Base-by-base conservation (phyloP, 768 basidiomycete genomes). In the Paxillus ammoniavirescens region DNA sequence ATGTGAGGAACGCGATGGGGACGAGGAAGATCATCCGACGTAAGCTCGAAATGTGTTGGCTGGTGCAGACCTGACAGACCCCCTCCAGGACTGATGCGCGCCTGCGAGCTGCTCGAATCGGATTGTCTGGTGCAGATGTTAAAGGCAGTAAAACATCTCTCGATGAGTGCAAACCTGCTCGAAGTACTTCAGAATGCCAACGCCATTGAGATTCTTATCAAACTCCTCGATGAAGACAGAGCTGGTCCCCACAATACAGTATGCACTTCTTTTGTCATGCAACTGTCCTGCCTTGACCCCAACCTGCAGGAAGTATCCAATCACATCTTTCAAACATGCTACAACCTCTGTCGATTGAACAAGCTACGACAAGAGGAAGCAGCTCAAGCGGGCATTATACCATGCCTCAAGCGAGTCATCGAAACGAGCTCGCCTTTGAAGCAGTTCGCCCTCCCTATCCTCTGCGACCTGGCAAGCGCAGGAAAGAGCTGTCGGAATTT, bases 101-200 rank as follows among this genome's bases (percentile, higher is more conserved):
- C 92, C 8, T 94, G 93, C 67, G 87, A 91, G 61, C 71, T 90
- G 3, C 80, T 99, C 17, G 88, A 93, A 52, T 85, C 90, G n/a
- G 89, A 93, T 52, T 86, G 91, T 59, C 80, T 98, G 12, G 89
- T 94, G 2, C 82, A 86, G 30, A 84, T 94, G 77, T 81, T 98
- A 59, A 97, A 97, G 73, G 92, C 94, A 3, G 84, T 98, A 65
- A 98, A 98, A 65, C 95, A 98, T 66, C 77, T 98, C 5, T 95
- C 94, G 14, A 99, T 98, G 86, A 93, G 89, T 57, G 79, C 93
- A 2, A 88, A 84, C 4, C 72, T 97, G 23, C 83, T 97, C 23
- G 95, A 98, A 58, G 90, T 95, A 0, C 77, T 99, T 8, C 96
- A 98, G 71, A 97, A 98, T 56, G 93, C 95, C 15, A 97, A 98